A percentile compares a stretch with the other conserved stretches of the same genome.
Evolutionary conservation across 2,329 filamentous ascomycete genomes (phyloP).

Genomic region (Penicillium decumbens): DNA sequence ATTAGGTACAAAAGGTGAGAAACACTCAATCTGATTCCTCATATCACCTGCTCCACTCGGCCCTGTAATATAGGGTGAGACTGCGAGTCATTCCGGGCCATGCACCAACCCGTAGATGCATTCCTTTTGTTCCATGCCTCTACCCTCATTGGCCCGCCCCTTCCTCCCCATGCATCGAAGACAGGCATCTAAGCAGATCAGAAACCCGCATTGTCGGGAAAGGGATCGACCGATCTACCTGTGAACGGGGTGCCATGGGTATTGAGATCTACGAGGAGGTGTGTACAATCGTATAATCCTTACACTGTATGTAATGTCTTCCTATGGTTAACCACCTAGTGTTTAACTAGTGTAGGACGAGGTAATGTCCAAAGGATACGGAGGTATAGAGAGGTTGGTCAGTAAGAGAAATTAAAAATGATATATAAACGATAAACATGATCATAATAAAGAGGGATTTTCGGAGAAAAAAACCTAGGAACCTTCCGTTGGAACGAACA

Average conservation of each 20-base stretch:
- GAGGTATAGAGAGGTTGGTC: neutral
- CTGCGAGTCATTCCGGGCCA: slow-evolving; percentile 17
- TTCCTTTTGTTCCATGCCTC: slow-evolving; percentile 4
- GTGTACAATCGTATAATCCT: too few relatives aligned
- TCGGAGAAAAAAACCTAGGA: slow-evolving; percentile 1
- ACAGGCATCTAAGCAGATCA: slow-evolving; percentile 23
- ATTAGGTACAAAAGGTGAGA: neutral
- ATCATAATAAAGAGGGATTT: neutral
- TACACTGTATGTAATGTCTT: too few relatives aligned
- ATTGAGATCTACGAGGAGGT: neutral
- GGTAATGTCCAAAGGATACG: too few relatives aligned
- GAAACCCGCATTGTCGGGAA: slow-evolving; percentile 17
- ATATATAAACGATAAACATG: neutral
- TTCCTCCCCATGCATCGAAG: slow-evolving; percentile 16
- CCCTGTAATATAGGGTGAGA: slow-evolving; percentile 20
- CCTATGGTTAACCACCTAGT: too few relatives aligned
- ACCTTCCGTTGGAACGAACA: slow-evolving; percentile 7
- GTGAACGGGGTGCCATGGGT: slow-evolving; percentile 3
- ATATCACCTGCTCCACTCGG: slow-evolving; percentile 14
- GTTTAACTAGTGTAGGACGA: too few relatives aligned
- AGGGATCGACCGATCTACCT: slow-evolving; percentile 18
- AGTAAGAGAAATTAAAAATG: neutral
- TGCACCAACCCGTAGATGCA: slow-evolving; percentile 1
- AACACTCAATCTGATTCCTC: slow-evolving; percentile 12
- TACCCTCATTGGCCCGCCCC: slow-evolving; percentile 12